phyloP scores from a whole-genome alignment of 257 asterid species.

The Gentiana dahurica region DNA sequence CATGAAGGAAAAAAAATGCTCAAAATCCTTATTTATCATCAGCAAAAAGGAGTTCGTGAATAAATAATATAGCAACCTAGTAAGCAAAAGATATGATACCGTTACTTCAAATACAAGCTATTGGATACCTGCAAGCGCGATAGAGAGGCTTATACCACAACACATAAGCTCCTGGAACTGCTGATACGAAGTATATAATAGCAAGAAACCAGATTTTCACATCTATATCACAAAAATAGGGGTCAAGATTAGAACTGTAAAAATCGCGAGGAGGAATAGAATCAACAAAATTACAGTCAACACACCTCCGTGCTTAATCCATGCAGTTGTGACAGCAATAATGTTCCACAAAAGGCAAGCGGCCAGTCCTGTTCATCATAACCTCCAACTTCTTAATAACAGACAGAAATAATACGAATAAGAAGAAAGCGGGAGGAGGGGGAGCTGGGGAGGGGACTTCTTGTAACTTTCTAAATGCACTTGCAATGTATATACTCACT shows the following conservation, averaged over 20 bases:
- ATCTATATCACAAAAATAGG: conserved; percentile 12
- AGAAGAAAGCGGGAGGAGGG: no score
- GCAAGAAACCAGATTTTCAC: conserved; percentile 81
- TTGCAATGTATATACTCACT: no score
- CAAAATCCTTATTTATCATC: no score
- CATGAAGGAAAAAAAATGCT: no score
- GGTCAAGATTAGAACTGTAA: conserved; percentile 1
- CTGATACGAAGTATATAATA: conserved; percentile 83
- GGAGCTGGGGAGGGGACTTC: no score
- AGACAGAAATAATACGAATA: no score
- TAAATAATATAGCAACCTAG: no score
- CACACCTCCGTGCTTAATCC: conserved; percentile 84
- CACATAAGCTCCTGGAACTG: conserved; percentile 93
- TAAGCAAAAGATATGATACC: no score
- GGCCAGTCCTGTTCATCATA: conserved; percentile 49
- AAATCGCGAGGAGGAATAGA: neutral
- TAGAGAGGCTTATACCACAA: conserved; percentile 97
- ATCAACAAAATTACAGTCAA: conserved; percentile 1
- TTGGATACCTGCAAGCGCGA: conserved; percentile 71
- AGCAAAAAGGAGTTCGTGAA: no score
- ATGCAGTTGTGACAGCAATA: conserved; percentile 79
- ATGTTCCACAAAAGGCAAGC: conserved; percentile 74
- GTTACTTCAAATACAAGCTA: conserved; percentile 1
- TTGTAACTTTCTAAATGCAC: no score
- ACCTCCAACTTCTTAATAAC: neutral